Conservation (phyloP, 805 yeast species). For the Clavispora fructus region DNA sequence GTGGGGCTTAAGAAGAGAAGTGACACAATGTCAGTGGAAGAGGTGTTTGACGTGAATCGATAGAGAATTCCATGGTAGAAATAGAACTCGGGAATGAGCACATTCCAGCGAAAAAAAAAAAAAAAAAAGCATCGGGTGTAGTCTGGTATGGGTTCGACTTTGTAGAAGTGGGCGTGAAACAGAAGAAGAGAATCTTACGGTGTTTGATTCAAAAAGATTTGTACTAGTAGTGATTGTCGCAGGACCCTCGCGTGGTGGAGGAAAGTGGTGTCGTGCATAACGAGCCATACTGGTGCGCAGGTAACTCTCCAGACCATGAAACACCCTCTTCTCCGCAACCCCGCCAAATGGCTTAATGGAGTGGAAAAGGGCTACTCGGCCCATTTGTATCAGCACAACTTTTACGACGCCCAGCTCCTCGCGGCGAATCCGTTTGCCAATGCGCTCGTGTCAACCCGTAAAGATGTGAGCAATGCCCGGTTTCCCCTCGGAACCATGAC, state of each 20-base stretch:
- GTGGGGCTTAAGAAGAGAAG: constrained; percentile 52
- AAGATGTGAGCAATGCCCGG: constrained; percentile 18
- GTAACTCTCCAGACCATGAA: constrained; percentile 5
- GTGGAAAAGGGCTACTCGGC: constrained; percentile 18
- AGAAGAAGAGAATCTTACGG: too few relatives aligned
- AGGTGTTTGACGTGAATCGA: constrained; percentile 1
- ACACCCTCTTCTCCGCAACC: constrained; percentile 30
- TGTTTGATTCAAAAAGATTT: too few relatives aligned
- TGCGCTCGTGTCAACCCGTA: constrained; percentile 19
- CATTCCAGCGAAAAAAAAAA: too few relatives aligned
- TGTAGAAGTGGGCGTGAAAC: too few relatives aligned
- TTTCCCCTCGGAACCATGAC: constrained; percentile 27
- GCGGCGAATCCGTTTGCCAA: constrained; percentile 25
- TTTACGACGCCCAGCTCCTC: constrained; percentile 15
- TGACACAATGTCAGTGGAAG: constrained; percentile 6
- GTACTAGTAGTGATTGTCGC: too few relatives aligned
- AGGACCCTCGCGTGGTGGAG: too few relatives aligned
- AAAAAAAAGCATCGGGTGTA: too few relatives aligned
- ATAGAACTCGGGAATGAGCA: too few relatives aligned
- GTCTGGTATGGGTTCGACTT: too few relatives aligned
- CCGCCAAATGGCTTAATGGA: constrained; percentile 22
- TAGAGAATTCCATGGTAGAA: too few relatives aligned
- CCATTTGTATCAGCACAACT: constrained; percentile 13
- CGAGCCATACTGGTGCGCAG: background rate
- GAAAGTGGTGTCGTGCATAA: background rate